These are phyloP conservation scores for Phaseolus lunatus DNA, from an alignment of 306 rosid species.

Conservation along the genomic window DNA sequence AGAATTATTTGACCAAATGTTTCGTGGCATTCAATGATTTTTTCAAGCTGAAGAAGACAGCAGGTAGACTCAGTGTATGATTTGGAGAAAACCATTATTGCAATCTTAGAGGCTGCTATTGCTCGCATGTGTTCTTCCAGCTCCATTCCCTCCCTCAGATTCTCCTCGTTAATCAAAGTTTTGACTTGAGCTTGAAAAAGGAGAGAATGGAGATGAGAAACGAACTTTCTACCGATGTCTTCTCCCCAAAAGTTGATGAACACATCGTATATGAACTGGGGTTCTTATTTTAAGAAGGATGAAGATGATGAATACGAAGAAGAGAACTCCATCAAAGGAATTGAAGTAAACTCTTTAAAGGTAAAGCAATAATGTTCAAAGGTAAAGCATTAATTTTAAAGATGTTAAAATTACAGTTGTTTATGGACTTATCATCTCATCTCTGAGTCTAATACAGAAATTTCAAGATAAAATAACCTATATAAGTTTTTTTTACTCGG, in stretches of 20 bases:
- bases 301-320: neutral
- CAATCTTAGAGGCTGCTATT: constrained; percentile 19
- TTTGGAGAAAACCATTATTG: neutral
- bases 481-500: no score
- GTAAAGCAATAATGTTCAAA: no score
- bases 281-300: neutral
- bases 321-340: neutral
- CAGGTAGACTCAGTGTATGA: constrained; percentile 7
- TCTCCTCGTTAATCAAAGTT: neutral
- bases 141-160: neutral
- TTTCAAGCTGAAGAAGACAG: constrained; percentile 21
- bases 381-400: no score
- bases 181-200: neutral
- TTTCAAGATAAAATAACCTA: no score
- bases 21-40: neutral
- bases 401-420: no score
- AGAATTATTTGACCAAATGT: neutral
- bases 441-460: no score
- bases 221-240: neutral
- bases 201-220: neutral
- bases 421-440: no score
- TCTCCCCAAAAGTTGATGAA: constrained; percentile 39
- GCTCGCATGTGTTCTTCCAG: neutral
- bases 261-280: no score
- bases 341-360: neutral